These are phyloP conservation scores for Aspergillus melleus DNA, from an alignment of 2,329 filamentous ascomycete species.

Conservation along the genomic window DNA sequence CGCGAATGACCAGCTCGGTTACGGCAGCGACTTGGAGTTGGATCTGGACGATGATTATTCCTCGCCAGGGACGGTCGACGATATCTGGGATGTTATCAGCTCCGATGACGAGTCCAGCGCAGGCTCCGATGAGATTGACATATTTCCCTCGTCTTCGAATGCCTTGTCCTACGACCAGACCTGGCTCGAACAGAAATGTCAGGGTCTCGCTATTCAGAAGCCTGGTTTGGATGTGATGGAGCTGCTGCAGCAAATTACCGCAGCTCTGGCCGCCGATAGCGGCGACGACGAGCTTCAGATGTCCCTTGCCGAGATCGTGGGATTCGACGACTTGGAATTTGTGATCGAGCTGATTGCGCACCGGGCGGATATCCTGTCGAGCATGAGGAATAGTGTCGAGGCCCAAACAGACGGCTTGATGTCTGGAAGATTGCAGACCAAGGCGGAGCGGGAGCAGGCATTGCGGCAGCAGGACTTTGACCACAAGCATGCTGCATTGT, in stretches of 20 bases:
- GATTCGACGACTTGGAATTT: constrained; percentile 90
- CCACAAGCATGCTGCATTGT: constrained; percentile 76
- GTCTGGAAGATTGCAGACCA: constrained; percentile 65
- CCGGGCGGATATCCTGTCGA: constrained; percentile 64
- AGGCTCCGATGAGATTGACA: constrained; percentile 58
- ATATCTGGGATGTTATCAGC: constrained; percentile 91
- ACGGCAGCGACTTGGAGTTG: constrained; percentile 56
- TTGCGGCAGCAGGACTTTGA: constrained; percentile 73
- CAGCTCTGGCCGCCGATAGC: constrained; percentile 68
- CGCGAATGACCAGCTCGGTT: constrained; percentile 41
- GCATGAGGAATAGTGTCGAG: constrained; percentile 27
- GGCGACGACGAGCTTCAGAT: constrained; percentile 89
- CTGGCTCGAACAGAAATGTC: constrained; percentile 74
- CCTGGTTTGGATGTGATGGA: constrained; percentile 67
- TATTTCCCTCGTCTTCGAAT: constrained; percentile 30
- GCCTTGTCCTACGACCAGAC: constrained; percentile 52
- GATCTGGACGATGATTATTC: constrained; percentile 65
- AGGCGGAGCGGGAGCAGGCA: constrained; percentile 74
- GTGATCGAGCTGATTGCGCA: constrained; percentile 86
- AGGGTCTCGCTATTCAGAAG: constrained; percentile 62
- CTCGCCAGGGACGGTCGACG: constrained; percentile 65
- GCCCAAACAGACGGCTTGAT: constrained; percentile 47
- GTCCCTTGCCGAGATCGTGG: constrained; percentile 82
- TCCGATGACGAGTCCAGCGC: constrained; percentile 69
- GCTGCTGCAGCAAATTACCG: constrained; percentile 75